Evolutionary conservation across 2,329 filamentous ascomycete species (phyloP).

Genomic region (Sporothrix humicola): DNA sequence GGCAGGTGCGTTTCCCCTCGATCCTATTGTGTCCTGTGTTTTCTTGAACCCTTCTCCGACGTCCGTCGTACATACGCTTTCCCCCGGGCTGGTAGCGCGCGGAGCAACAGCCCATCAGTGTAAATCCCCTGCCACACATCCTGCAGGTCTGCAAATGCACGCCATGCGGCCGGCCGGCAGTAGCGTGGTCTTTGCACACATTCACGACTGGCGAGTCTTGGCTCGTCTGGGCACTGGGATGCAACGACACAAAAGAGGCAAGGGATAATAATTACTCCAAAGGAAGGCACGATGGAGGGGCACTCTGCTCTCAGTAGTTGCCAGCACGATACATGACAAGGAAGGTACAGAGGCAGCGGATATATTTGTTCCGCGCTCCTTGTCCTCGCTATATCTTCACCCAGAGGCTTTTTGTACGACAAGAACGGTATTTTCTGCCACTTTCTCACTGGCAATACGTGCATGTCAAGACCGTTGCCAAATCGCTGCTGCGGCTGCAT

Average conservation of each 20-base stretch:
- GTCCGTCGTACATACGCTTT: constrained; percentile 35
- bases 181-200: constrained; percentile 12
- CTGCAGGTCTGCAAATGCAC: constrained; percentile 16
- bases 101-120: not conserved
- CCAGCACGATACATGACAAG: not conserved
- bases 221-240: not conserved
- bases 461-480: not conserved
- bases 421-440: not conserved
- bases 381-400: not conserved
- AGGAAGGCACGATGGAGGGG: not conserved
- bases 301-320: not conserved
- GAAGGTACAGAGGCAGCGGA: not conserved
- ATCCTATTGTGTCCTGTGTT: no score
- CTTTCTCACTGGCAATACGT: not conserved
- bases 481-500: constrained; percentile 19
- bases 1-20: no score
- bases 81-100: not conserved
- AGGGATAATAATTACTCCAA: constrained; percentile 20
- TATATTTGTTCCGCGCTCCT: constrained; percentile 16
- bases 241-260: not conserved
- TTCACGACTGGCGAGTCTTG: not conserved
- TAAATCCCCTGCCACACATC: not conserved
- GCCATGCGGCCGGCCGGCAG: constrained; percentile 23
- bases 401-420: not conserved
- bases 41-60: constrained; percentile 16